Conservation (phyloP, 257 asterid genomes). For the Henckelia pumila region DNA sequence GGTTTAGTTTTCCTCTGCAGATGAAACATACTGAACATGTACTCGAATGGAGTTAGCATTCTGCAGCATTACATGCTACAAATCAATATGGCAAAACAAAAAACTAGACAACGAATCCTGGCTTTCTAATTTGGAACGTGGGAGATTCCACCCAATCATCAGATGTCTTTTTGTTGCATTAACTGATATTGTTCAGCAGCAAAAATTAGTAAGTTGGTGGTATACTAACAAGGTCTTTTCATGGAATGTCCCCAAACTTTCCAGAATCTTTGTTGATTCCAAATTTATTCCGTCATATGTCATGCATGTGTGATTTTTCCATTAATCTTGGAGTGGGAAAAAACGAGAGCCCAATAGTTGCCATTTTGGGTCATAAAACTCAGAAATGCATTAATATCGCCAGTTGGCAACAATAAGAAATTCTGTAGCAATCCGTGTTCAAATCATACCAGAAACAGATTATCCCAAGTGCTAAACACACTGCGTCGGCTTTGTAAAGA, state of each 20-base stretch:
- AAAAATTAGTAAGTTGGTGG: neutral
- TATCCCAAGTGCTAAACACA: slow-evolving; percentile 18
- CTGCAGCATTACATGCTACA: neutral
- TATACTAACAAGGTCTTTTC: neutral
- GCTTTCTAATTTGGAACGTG: neutral
- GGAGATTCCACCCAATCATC: neutral
- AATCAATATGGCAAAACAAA: neutral
- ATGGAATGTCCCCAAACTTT: neutral
- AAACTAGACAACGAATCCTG: neutral
- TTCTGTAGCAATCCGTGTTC: neutral
- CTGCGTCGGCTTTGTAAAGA: slow-evolving; percentile 14
- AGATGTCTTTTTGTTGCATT: neutral
- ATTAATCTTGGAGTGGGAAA: neutral
- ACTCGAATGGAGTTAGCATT: too few species aligned
- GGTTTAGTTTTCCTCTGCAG: too few species aligned
- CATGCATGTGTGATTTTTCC: neutral
- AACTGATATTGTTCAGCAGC: neutral
- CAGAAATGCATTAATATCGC: neutral
- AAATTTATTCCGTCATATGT: too few species aligned
- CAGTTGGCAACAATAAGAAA: neutral
- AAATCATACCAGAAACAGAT: slow-evolving; percentile 13
- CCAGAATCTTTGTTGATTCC: neutral
- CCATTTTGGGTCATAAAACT: too few species aligned
- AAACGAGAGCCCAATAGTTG: too few species aligned
- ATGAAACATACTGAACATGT: too few species aligned